Conservation (phyloP, 2,329 filamentous ascomycete species). For the Stagonosporopsis chrysanthemi region DNA sequence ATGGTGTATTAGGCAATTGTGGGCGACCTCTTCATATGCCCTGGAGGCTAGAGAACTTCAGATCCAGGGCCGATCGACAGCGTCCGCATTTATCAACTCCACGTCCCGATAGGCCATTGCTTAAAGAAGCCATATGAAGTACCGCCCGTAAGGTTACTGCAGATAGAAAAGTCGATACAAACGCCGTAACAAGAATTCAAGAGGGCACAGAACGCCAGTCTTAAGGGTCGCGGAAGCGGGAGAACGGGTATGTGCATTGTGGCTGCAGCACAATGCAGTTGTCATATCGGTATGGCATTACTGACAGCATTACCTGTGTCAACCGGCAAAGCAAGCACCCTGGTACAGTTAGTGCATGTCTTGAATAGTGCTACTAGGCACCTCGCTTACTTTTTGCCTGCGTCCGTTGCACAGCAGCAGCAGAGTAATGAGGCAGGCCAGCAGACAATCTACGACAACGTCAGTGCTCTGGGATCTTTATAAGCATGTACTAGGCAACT, state of each 20-base stretch:
- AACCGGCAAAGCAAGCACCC: slow-evolving; percentile 61
- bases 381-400: slow-evolving; percentile 59
- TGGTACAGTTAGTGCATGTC: slow-evolving; percentile 38
- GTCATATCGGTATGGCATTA: slow-evolving; percentile 56
- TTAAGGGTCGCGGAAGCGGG: not conserved
- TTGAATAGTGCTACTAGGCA: not conserved
- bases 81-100: not conserved
- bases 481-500: slow-evolving; percentile 27
- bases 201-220: not conserved
- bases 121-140: not conserved
- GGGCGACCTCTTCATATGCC: not conserved
- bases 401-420: slow-evolving; percentile 63
- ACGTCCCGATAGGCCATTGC: not conserved
- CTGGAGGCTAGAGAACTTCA: not conserved
- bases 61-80: not conserved
- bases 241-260: not conserved
- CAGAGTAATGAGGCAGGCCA: slow-evolving; percentile 64
- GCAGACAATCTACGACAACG: slow-evolving; percentile 55
- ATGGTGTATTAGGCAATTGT: not conserved
- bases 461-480: slow-evolving; percentile 17
- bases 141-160: not conserved
- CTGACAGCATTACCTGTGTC: slow-evolving; percentile 60
- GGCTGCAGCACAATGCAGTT: slow-evolving; percentile 19
- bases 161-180: not conserved
- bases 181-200: not conserved